Percentiles rank a stretch among this genome's conserved stretches.
phyloP scores from a whole-genome alignment of 1,284 basidiomycete genomes.

The Microbotryomycetes sp. region DNA sequence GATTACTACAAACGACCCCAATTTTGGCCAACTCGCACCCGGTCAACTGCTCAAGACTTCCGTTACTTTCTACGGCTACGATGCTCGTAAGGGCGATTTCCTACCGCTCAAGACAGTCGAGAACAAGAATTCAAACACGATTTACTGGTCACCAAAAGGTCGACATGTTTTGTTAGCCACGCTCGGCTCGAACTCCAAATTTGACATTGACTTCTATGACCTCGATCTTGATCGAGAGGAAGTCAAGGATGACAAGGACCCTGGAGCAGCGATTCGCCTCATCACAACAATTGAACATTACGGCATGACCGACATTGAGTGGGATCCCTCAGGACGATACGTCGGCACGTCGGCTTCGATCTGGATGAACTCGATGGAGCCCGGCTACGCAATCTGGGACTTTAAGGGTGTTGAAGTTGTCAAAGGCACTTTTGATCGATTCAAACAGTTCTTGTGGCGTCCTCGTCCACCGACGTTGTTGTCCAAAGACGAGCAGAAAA shows the following conservation, averaged over 20 bases:
- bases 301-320: conserved; percentile 95
- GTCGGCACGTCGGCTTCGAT: conserved; percentile 88
- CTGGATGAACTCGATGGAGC: conserved; percentile 92
- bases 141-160: conserved; percentile 95
- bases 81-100: conserved; percentile 91
- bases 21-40: conserved; percentile 77
- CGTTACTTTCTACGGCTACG: conserved; percentile 92
- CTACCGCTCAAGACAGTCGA: conserved; percentile 76
- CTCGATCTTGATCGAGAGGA: conserved; percentile 70
- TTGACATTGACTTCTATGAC: conserved; percentile 98
- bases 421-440: conserved; percentile 78
- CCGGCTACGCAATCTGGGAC: conserved; percentile 96
- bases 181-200: conserved; percentile 89
- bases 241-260: conserved; percentile 63
- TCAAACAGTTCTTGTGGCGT: conserved; percentile 99
- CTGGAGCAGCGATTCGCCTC: conserved; percentile 74
- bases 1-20: conserved; percentile 89
- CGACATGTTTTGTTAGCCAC: conserved; percentile 94
- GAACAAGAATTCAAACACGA: conserved; percentile 83
- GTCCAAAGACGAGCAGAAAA: conserved; percentile 79
- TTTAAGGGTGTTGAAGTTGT: conserved; percentile 89
- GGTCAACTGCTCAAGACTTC: conserved; percentile 94
- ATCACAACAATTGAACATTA: conserved; percentile 88
- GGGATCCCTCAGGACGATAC: conserved; percentile 96
- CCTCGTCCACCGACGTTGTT: conserved; percentile 84